Percentiles rank a stretch among this genome's conserved stretches.
phyloP scores from a whole-genome alignment of 805 yeast species.

The Wickerhamomyces queroliae region DNA sequence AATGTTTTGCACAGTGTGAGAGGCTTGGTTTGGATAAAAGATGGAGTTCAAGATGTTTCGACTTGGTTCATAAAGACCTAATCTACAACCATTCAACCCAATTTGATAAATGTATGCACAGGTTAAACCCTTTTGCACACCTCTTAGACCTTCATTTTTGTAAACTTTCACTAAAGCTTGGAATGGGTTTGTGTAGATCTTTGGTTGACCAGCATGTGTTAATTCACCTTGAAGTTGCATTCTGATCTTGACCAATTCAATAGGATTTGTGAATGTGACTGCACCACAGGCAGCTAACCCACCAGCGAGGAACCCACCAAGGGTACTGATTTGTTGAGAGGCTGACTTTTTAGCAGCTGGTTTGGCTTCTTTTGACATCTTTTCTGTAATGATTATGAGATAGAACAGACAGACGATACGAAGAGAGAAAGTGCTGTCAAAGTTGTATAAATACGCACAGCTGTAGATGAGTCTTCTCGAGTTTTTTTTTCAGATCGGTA shows the following conservation, averaged over 20 bases:
- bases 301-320: constrained; percentile 86
- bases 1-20: constrained; percentile 41
- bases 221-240: constrained; percentile 97
- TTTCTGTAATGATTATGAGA: no score
- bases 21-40: constrained; percentile 45
- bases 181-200: constrained; percentile 72
- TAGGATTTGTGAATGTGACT: constrained; percentile 93
- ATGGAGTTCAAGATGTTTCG: constrained; percentile 52
- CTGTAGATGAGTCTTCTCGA: background rate
- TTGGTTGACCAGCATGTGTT: constrained; percentile 37
- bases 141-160: constrained; percentile 79
- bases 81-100: constrained; percentile 88
- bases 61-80: constrained; percentile 90
- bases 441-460: no score
- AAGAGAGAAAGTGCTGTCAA: background rate
- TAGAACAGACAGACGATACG: no score
- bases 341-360: constrained; percentile 28
- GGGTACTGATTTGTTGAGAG: constrained; percentile 54
- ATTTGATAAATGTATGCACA: constrained; percentile 90
- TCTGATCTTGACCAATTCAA: constrained; percentile 90
- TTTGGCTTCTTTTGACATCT: background rate
- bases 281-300: constrained; percentile 97
- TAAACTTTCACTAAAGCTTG: constrained; percentile 76
- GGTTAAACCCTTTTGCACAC: constrained; percentile 82
- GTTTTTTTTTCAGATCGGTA: background rate